phyloP scores from a whole-genome alignment of 345 rosid species.

The Citrus trifoliata region DNA sequence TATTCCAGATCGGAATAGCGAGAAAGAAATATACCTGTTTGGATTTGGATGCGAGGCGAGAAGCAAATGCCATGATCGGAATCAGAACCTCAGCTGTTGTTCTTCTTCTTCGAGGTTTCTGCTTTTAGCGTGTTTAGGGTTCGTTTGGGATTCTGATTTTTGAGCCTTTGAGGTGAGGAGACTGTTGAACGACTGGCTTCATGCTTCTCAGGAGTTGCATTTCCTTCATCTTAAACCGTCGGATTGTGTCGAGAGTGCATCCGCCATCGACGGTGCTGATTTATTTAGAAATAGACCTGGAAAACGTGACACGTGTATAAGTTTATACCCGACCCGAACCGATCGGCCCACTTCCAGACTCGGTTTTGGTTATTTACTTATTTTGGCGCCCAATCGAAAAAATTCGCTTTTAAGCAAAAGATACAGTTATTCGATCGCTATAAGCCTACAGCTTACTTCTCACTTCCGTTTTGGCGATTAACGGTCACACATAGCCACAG shows the following conservation, averaged over 20 bases:
- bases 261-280: background rate
- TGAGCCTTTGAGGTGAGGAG: background rate
- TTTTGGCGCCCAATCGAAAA: background rate
- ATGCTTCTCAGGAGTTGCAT: background rate
- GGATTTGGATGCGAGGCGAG: slow-evolving; percentile 71
- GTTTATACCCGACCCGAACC: too few species aligned
- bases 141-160: background rate
- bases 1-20: slow-evolving; percentile 8
- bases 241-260: background rate
- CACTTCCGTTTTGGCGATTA: too few species aligned
- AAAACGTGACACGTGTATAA: too few species aligned
- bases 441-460: too few species aligned
- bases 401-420: background rate
- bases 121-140: slow-evolving; percentile 8
- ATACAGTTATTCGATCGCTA: background rate
- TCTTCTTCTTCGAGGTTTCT: too few species aligned
- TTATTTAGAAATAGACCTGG: background rate
- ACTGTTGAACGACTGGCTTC: background rate
- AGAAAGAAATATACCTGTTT: slow-evolving; percentile 51
- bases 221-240: background rate
- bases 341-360: background rate
- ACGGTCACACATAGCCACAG: background rate
- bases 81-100: background rate
- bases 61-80: slow-evolving; percentile 60
- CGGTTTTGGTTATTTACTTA: background rate